phyloP scores from a whole-genome alignment of 345 rosid species.

The Geranium brycei region DNA sequence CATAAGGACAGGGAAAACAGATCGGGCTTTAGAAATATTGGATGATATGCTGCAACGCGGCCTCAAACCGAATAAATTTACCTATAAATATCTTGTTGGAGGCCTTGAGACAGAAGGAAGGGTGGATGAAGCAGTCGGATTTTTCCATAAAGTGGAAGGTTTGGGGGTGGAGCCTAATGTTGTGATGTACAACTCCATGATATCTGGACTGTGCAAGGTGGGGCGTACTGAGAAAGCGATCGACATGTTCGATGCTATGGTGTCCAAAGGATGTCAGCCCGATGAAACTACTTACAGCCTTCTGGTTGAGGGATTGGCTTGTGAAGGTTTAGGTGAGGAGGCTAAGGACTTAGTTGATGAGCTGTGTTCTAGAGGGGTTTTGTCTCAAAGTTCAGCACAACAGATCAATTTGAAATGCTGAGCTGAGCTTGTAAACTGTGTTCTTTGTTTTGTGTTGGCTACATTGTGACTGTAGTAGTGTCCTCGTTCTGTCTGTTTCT shows the following conservation, averaged over 20 bases:
- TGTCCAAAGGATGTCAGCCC: slow-evolving; percentile 59
- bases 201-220: slow-evolving; percentile 67
- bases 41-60: slow-evolving; percentile 68
- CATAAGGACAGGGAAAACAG: slow-evolving; percentile 68
- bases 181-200: slow-evolving; percentile 54
- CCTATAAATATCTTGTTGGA: slow-evolving; percentile 67
- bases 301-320: slow-evolving; percentile 74
- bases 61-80: slow-evolving; percentile 60
- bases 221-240: slow-evolving; percentile 64
- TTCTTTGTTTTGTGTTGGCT: too few species aligned
- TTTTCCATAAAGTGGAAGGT: slow-evolving; percentile 61
- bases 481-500: too few species aligned
- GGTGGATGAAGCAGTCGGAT: slow-evolving; percentile 60
- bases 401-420: slow-evolving; percentile 17
- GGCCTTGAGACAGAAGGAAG: slow-evolving; percentile 78
- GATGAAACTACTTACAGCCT: slow-evolving; percentile 64
- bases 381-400: slow-evolving; percentile 58
- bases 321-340: slow-evolving; percentile 70
- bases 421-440: too few species aligned
- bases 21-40: slow-evolving; percentile 48
- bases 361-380: slow-evolving; percentile 54
- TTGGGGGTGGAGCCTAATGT: slow-evolving; percentile 56
- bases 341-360: slow-evolving; percentile 55
- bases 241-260: slow-evolving; percentile 75
- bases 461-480: too few species aligned